Conservation (phyloP, 2,329 filamentous ascomycete species). For the Nothomitra cinnamomea region DNA sequence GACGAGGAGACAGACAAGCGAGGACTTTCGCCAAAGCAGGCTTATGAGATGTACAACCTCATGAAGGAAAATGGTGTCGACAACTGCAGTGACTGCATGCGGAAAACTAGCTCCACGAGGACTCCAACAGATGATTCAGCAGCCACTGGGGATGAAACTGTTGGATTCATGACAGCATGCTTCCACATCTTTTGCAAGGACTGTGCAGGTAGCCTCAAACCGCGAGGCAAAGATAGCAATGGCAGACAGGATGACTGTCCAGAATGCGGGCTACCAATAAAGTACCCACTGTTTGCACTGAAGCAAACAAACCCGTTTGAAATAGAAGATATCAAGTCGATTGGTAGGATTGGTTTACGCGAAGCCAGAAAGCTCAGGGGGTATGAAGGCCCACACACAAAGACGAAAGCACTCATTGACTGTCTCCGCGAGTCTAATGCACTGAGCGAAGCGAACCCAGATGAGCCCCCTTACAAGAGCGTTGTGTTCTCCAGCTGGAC, state of each 20-base stretch:
- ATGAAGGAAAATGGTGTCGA: conserved; percentile 71
- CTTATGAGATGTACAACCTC: conserved; percentile 71
- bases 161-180: conserved; percentile 73
- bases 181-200: conserved; percentile 68
- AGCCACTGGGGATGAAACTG: conserved; percentile 39
- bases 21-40: conserved; percentile 49
- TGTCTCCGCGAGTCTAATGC: conserved; percentile 49
- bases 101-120: conserved; percentile 38
- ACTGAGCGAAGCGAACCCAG: conserved; percentile 41
- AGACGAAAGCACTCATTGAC: conserved; percentile 68
- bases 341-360: conserved; percentile 33
- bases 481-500: conserved; percentile 98
- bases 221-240: conserved; percentile 25
- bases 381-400: conserved; percentile 80
- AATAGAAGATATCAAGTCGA: conserved; percentile 38
- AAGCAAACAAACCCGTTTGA: conserved; percentile 37
- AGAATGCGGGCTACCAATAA: conserved; percentile 47
- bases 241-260: conserved; percentile 43
- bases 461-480: conserved; percentile 68
- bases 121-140: conserved; percentile 36
- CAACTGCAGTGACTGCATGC: conserved; percentile 51
- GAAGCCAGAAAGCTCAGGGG: conserved; percentile 42
- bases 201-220: conserved; percentile 47
- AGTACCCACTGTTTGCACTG: conserved; percentile 49
- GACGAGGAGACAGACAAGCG: conserved; percentile 38